Base-by-base conservation (phyloP, 2,329 filamentous ascomycete genomes). In the Elsinoe fawcettii region DNA sequence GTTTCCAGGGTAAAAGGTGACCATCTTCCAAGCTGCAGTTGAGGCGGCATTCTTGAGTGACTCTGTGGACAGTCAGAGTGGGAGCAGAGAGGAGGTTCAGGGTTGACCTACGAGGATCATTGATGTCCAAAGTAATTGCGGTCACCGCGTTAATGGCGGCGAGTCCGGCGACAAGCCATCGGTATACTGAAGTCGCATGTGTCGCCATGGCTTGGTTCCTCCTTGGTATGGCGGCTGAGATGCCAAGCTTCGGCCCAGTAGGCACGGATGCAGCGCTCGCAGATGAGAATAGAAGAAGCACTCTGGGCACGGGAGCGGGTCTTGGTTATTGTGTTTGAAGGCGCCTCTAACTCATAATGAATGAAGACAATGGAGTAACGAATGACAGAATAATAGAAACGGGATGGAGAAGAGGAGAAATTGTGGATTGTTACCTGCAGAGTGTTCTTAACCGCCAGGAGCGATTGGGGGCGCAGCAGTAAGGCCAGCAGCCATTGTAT, bases 1-100 rank as follows among this genome's bases (percentile, higher is more conserved):
- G 53, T 71, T 71, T 62, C 68, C 69, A 18, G 64, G 56, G 58
- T 73, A 72, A 55, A 61, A 69, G 5, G 62, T 64, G 58, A 72
- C 66, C 11, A 73, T 59, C 16, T 63, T 64, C 53, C 66, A 66
- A 11, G 67, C 70, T 18, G 70, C 59, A 1, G 63, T 65, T 6
- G 63, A 58, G 16, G 70, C 64, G 20, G 69, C 66, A 51, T 59
- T 61, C n/a, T 62, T 63, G 34, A 73, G 66, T 3, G 70, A 73
- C 9, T 60, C 63, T 63, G 61, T 44, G 27, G 60, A n/a, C 14
- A 2, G 36, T 41, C 12, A 41, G 37, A 5, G 9, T n/a, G 9
- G 36, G 14, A 34, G 9, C 12, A 11, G 5, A 25, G 1, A 5
- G 18, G 36, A 16, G 12, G 20, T 20, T 16, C 51, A 22, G 18